These are phyloP conservation scores for Candida insectorum DNA, from an alignment of 805 yeast genomes.

Conservation along the genomic window DNA sequence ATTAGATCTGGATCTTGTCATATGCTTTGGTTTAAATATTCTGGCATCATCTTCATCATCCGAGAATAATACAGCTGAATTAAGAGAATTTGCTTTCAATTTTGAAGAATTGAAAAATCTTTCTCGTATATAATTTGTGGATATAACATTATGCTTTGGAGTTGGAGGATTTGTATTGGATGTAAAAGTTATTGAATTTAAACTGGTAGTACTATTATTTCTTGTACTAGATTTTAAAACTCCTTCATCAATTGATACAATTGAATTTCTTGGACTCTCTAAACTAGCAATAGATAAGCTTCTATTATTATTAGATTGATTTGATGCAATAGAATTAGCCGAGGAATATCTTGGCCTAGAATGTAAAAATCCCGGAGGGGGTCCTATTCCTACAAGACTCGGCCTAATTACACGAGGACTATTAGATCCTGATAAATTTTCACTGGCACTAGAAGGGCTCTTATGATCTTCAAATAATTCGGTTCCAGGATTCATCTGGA, in stretches of 20 bases:
- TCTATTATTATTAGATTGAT: constrained; percentile 20
- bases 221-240: constrained; percentile 23
- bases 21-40: constrained; percentile 7
- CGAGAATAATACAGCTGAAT: constrained; percentile 22
- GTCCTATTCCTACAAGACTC: not conserved
- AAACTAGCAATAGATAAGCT: constrained; percentile 36
- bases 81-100: constrained; percentile 4
- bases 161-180: constrained; percentile 1
- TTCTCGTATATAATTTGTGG: constrained; percentile 2
- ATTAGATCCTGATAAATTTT: constrained; percentile 7
- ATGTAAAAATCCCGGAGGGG: not conserved
- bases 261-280: constrained; percentile 40
- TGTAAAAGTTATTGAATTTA: constrained; percentile 10
- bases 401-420: constrained; percentile 8
- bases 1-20: constrained; percentile 13
- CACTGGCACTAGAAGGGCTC: constrained; percentile 12
- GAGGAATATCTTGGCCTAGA: constrained; percentile 30
- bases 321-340: constrained; percentile 27
- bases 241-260: constrained; percentile 36
- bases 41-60: constrained; percentile 32
- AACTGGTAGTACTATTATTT: constrained; percentile 29
- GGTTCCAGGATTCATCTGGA: not conserved
- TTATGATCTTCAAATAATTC: constrained; percentile 9
- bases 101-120: constrained; percentile 4
- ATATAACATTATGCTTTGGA: not conserved